Evolutionary conservation across 805 yeast species (phyloP), one percentile per base, ranked within the genome.

Genomic region (Candida taoyuanica): DNA sequence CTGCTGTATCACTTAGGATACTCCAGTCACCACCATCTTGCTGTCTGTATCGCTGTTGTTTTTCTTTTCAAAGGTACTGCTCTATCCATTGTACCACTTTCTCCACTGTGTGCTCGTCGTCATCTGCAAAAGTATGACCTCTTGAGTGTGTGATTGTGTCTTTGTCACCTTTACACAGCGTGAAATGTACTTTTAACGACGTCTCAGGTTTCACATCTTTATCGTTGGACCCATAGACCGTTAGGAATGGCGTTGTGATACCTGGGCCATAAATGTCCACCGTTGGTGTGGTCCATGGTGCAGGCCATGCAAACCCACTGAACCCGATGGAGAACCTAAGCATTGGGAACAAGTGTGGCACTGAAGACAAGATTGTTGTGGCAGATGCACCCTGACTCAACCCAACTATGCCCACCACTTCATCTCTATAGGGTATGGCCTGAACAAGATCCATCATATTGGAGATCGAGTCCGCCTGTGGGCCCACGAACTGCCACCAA

Each of bases 111-210:
- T 23, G 17, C 8, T 19, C 26, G 14, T 43, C 44, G 13, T 31
- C 33, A 18, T 46, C 47, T 5, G 45, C 47, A 34, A 43, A 43
- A 2, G 45, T 39, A 17, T 46, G 47, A 2, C 47, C 50, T 12
- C 19, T 8, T 1, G 16, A n/a, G 25, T 46, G 50, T 2, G 17
- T 28, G 3, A 43, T 13, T 6, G 30, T 24, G 7, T 25, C 36
- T 12, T 37, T 29, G 3, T 31, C 23, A 1, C 31, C 29, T 3
- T 36, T 39, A 17, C 21, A 20, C 8, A 39, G 16, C 16, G 31
- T 17, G 7, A 19, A 18, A 9, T 29, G 37, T 9, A 41, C 31
- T n/a, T 40, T 37, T 17, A 24, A 14, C 7, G 43, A 32, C 2
- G 29, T 21, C 14, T 39, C 36, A 5, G 48, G 42, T 3, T n/a